Evolutionary conservation across 2,329 filamentous ascomycete genomes (phyloP), one percentile per base, ranked within the genome.

Genomic region (Fonsecaea pedrosoi): DNA sequence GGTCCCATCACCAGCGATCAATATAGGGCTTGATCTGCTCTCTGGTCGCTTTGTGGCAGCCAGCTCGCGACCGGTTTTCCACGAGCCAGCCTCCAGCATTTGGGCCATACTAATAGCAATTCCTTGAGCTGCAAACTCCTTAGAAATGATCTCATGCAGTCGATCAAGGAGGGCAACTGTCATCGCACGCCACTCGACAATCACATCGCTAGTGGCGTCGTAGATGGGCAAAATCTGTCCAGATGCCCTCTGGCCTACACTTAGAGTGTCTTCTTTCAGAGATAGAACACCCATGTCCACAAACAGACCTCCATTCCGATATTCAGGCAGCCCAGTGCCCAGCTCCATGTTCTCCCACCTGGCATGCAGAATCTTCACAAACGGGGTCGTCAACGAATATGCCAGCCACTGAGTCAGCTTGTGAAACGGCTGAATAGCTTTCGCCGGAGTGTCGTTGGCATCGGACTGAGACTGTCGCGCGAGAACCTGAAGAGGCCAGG

Each of bases 61-160:
- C 71, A 66, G 76, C 77, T 34, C 77, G 74, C 13, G 75, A 71
- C 77, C 56, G 73, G 55, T 34, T 73, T 75, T 21, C 77, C 75
- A 69, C 73, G 70, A 56, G 73, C 69, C 21, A 78, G 73, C 21
- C 65, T 67, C 53, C 50, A 48, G 68, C 70, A 71, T 78, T 76
- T 69, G 77, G 73, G 62, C 66, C 53, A 65, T 66, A 67, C 72
- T 82, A 77, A 81, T 78, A 65, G 82, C 78, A 73, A 85, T 53
- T 18, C 83, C 75, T 79, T 72, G 73, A 78, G 69, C 71, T 77
- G 61, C 66, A 77, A 67, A 48, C 75, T 69, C 7, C 78, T 76
- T 74, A 71, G 3, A 75, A 74, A 67, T 73, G 75, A 32, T 67
- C 74, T 1, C 74, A 73, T 3, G 53, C 72, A 35, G 76, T n/a